Evolutionary conservation across 2,329 filamentous ascomycete species (phyloP).

Genomic region (Cryphonectria parasitica): DNA sequence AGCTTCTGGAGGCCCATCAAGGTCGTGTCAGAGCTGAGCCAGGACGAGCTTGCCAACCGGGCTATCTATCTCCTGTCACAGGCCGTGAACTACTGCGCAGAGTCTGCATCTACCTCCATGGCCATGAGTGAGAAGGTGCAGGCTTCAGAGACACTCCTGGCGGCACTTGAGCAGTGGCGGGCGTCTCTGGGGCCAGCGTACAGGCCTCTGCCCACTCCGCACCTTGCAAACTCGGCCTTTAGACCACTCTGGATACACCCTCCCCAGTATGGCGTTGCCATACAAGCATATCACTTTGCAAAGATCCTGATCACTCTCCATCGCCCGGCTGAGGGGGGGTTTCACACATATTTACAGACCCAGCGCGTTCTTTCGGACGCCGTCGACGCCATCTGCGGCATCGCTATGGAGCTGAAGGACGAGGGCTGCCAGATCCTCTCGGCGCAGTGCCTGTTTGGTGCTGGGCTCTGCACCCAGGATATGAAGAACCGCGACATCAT

Average conservation of each 20-base stretch:
- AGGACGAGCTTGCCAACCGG: constrained; percentile 53
- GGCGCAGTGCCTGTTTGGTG: constrained; percentile 48
- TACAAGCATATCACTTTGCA: constrained; percentile 58
- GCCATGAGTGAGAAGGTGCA: constrained; percentile 25
- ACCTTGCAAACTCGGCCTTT: constrained; percentile 40
- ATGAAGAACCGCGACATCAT: constrained; percentile 41
- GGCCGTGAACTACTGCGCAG: constrained; percentile 51
- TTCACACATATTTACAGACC: constrained; percentile 46
- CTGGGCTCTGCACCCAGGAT: constrained; percentile 47
- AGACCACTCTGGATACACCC: constrained; percentile 57
- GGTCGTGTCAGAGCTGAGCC: constrained; percentile 46
- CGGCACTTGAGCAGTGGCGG: constrained; percentile 37
- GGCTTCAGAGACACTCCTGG: constrained; percentile 31
- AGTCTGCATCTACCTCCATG: constrained; percentile 19
- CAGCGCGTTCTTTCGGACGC: constrained; percentile 50
- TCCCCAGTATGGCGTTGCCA: constrained; percentile 47
- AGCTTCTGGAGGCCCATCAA: constrained; percentile 60
- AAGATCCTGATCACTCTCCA: constrained; percentile 57
- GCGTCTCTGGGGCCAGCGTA: constrained; percentile 43
- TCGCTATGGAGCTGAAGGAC: constrained; percentile 49
- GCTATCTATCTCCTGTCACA: constrained; percentile 56
- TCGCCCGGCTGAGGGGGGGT: constrained; percentile 54
- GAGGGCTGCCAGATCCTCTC: constrained; percentile 48
- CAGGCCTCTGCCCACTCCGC: constrained; percentile 42
- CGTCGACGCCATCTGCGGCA: constrained; percentile 53